Conservation (phyloP, 106 monocot species). For the Dendrobium chrysotoxum region DNA sequence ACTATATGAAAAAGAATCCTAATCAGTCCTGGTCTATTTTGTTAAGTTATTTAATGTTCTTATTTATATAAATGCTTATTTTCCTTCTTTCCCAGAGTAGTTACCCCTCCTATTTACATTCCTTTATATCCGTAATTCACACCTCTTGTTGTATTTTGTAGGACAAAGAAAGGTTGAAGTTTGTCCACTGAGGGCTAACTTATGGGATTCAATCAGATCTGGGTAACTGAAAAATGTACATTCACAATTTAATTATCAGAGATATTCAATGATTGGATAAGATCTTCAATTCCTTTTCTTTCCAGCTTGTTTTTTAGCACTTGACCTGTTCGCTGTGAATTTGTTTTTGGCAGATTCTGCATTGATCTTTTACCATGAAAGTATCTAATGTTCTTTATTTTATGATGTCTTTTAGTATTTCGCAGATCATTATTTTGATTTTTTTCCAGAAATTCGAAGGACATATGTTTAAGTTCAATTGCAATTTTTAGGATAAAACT, state of each 20-base stretch:
- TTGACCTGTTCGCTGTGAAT: neutral
- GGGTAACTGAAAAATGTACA: slow-evolving; percentile 55
- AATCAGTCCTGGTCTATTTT: neutral
- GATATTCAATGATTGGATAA: slow-evolving; percentile 4
- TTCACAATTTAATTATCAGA: slow-evolving; percentile 3
- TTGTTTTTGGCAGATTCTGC: neutral
- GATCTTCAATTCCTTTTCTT: neutral
- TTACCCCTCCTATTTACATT: neutral
- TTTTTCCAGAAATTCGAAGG: neutral
- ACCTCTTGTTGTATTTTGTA: slow-evolving; percentile 22
- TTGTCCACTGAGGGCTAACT: slow-evolving; percentile 52
- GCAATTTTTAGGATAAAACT: too few species aligned
- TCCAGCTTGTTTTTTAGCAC: neutral
- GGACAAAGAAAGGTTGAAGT: slow-evolving; percentile 25
- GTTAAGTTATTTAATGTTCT: neutral
- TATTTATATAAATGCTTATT: neutral
- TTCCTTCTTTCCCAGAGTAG: neutral
- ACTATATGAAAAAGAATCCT: neutral
- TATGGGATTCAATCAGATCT: slow-evolving; percentile 88
- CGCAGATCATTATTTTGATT: neutral
- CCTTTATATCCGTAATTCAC: neutral
- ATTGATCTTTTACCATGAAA: neutral
- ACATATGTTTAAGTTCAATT: too few species aligned
- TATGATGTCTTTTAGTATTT: neutral
- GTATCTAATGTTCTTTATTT: neutral